Evolutionary conservation across 164 flowering plant genomes (phyloP).

Genomic region (Berberis thunbergii): DNA sequence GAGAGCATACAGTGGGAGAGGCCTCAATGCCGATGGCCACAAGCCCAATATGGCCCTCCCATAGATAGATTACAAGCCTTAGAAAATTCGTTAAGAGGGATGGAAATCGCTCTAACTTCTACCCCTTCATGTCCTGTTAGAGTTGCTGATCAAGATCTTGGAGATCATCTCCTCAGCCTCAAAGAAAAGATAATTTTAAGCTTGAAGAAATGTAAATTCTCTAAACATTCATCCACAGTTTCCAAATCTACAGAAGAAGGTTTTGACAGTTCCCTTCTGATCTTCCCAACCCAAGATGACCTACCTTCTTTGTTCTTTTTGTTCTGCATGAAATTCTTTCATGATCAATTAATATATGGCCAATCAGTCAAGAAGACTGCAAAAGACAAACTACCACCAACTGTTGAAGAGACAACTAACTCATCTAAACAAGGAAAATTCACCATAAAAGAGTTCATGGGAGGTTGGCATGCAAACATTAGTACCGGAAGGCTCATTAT

Average conservation of each 20-base stretch:
- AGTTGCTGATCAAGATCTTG: slow-evolving; percentile 22
- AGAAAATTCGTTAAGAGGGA: slow-evolving; percentile 53
- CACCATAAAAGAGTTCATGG: slow-evolving; percentile 3
- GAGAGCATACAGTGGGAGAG: slow-evolving; percentile 75
- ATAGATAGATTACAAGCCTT: slow-evolving; percentile 37
- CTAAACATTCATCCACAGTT: slow-evolving; percentile 26
- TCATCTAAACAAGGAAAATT: slow-evolving; percentile 13
- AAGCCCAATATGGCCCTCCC: slow-evolving; percentile 20
- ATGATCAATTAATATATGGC: slow-evolving; percentile 11
- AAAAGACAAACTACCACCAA: background rate
- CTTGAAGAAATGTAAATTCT: slow-evolving; percentile 23
- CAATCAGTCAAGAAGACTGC: slow-evolving; percentile 2
- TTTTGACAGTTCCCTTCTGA: slow-evolving; percentile 21
- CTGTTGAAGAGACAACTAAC: slow-evolving; percentile 3
- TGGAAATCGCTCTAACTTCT: slow-evolving; percentile 51
- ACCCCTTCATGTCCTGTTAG: slow-evolving; percentile 25
- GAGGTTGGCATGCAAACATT: slow-evolving; percentile 8
- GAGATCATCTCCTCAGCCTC: slow-evolving; percentile 17
- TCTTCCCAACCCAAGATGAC: slow-evolving; percentile 24
- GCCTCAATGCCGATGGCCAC: slow-evolving; percentile 21
- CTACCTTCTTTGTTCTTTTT: slow-evolving; percentile 69
- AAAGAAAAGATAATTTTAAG: slow-evolving; percentile 23
- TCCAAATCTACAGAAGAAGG: slow-evolving; percentile 27
- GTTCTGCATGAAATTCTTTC: slow-evolving; percentile 58
- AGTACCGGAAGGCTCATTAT: slow-evolving; percentile 31